Evolutionary conservation across 192 early-diverging fungal species (phyloP).

Genomic region (Coemansia sp.): DNA sequence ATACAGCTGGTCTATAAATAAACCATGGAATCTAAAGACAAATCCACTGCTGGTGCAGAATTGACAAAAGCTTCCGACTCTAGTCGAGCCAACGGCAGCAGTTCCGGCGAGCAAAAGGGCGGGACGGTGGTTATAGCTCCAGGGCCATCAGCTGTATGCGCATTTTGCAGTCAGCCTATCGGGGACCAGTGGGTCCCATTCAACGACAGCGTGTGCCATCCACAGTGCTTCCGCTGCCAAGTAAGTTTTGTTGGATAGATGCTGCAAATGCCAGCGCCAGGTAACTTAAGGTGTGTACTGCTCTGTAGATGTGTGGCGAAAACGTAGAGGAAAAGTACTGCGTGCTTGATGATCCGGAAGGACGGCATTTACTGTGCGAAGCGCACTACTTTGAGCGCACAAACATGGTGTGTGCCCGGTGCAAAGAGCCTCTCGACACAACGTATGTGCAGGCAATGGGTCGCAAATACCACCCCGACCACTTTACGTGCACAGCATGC

Average conservation of each 20-base stretch:
- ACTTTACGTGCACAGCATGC: constrained; percentile 95
- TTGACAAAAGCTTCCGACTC: background rate
- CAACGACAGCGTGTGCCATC: constrained; percentile 77
- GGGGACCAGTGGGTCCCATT: constrained; percentile 91
- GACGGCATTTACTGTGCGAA: constrained; percentile 44
- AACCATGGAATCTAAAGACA: constrained; percentile 1
- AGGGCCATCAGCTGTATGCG: constrained; percentile 52
- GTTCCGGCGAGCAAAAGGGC: constrained; percentile 4
- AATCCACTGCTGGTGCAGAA: background rate
- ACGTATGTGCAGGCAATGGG: constrained; percentile 90
- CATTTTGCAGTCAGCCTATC: constrained; percentile 67
- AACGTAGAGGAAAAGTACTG: constrained; percentile 44
- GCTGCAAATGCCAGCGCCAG: no score
- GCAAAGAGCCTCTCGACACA: constrained; percentile 82
- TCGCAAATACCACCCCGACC: constrained; percentile 95
- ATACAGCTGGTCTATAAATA: constrained; percentile 5
- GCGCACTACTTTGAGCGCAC: constrained; percentile 43
- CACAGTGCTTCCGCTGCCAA: constrained; percentile 93
- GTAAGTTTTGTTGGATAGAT: constrained; percentile 58
- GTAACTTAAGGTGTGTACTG: background rate
- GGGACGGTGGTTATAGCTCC: constrained; percentile 27
- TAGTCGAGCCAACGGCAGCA: constrained; percentile 6
- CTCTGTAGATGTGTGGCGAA: constrained; percentile 31
- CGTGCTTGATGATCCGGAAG: constrained; percentile 35
- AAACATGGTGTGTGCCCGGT: constrained; percentile 61